Conservation (phyloP, 2,329 filamentous ascomycete species). For the Trichoderma endophyticum region DNA sequence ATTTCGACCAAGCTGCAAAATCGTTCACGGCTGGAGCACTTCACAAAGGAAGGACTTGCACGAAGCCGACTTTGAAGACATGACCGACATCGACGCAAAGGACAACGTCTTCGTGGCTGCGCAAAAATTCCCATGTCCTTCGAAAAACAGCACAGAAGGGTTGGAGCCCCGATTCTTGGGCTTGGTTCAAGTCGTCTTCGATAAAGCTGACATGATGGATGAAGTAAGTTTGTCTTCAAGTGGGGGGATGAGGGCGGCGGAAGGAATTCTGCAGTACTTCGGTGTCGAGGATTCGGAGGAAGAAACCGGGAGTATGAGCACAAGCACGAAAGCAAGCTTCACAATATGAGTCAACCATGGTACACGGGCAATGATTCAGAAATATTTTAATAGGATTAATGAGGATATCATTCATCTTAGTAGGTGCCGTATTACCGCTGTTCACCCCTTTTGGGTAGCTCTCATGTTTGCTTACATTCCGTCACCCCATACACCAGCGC, state of each 20-base stretch:
- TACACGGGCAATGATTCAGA: too few species aligned
- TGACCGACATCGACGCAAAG: not conserved
- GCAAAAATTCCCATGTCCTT: not conserved
- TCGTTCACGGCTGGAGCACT: not conserved
- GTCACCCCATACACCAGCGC: too few species aligned
- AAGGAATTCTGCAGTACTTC: conserved; percentile 11
- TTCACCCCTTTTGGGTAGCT: too few species aligned
- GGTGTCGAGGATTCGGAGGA: conserved; percentile 11
- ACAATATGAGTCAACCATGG: not conserved
- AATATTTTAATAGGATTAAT: too few species aligned
- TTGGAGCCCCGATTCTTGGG: conserved; percentile 2
- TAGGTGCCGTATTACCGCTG: too few species aligned
- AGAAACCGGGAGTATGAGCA: not conserved
- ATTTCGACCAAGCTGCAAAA: not conserved
- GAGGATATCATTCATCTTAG: too few species aligned
- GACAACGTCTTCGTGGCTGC: not conserved
- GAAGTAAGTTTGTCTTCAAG: not conserved
- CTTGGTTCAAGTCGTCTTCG: conserved; percentile 13
- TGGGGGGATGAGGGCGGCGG: not conserved
- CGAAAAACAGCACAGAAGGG: not conserved
- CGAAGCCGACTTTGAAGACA: not conserved
- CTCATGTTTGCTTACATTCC: too few species aligned
- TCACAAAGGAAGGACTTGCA: not conserved
- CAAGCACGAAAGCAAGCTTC: not conserved
- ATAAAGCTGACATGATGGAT: not conserved